These are phyloP conservation scores for Fusarium sp. DNA, from an alignment of 2,329 filamentous ascomycete species.

Conservation along the genomic window DNA sequence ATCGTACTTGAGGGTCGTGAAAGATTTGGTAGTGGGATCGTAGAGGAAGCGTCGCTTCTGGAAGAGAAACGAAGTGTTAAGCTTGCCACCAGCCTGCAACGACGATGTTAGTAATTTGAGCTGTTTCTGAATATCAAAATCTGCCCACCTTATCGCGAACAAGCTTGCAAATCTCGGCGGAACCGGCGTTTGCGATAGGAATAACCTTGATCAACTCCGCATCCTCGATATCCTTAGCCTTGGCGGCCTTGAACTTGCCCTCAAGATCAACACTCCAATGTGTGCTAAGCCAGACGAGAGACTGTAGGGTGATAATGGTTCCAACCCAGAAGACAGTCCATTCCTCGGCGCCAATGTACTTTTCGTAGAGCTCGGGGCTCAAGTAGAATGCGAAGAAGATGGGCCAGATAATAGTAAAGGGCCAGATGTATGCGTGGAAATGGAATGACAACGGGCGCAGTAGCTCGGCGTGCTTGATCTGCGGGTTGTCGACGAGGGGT, in stretches of 20 bases:
- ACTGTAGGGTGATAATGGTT: slow-evolving; percentile 85
- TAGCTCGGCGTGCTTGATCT: slow-evolving; percentile 87
- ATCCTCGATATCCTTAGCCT: slow-evolving; percentile 72
- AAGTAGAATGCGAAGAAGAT: slow-evolving; percentile 89
- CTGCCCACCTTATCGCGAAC: slow-evolving; percentile 71
- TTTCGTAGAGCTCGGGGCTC: slow-evolving; percentile 82
- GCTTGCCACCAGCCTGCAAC: slow-evolving; percentile 71
- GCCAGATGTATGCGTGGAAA: slow-evolving; percentile 91
- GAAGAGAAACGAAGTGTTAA: slow-evolving; percentile 88
- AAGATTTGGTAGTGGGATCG: slow-evolving; percentile 73
- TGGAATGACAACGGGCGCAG: slow-evolving; percentile 84
- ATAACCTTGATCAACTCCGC: slow-evolving; percentile 92
- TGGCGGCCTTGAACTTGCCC: slow-evolving; percentile 80
- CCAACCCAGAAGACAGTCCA: slow-evolving; percentile 98
- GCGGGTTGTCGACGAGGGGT: slow-evolving; percentile 87
- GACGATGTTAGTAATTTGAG: slow-evolving; percentile 19
- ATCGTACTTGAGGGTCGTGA: slow-evolving; percentile 81
- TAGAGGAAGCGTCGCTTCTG: slow-evolving; percentile 98
- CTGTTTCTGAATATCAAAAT: not conserved
- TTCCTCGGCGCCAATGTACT: slow-evolving; percentile 90
- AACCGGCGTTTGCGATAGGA: slow-evolving; percentile 86
- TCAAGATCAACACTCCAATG: slow-evolving; percentile 95
- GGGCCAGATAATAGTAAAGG: slow-evolving; percentile 91
- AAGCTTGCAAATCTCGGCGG: slow-evolving; percentile 85
- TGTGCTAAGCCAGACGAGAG: slow-evolving; percentile 91